phyloP scores from a whole-genome alignment of 2,329 filamentous ascomycete species.

The Trichoderma gracile region DNA sequence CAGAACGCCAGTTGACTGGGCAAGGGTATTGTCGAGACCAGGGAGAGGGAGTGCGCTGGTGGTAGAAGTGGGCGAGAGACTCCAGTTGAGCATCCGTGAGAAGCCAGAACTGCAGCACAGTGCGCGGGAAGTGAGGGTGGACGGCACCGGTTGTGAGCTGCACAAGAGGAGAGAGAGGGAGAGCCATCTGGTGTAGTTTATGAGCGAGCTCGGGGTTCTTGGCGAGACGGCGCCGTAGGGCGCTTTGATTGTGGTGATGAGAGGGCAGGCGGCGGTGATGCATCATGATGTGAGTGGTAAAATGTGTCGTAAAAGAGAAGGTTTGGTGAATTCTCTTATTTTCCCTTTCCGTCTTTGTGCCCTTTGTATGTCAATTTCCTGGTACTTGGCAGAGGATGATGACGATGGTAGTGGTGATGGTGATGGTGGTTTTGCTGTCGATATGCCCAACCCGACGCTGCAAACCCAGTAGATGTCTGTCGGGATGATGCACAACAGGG shows the following conservation, averaged over 20 bases:
- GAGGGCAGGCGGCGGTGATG: conserved; percentile 38
- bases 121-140: conserved; percentile 65
- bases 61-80: conserved; percentile 69
- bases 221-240: conserved; percentile 39
- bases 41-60: conserved; percentile 62
- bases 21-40: conserved; percentile 65
- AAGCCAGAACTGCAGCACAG: conserved; percentile 71
- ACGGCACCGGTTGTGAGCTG: conserved; percentile 61
- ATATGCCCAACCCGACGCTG: neutral
- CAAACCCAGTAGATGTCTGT: conserved; percentile 3
- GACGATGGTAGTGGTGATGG: neutral
- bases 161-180: conserved; percentile 66
- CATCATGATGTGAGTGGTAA: conserved; percentile 35
- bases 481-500: neutral
- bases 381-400: neutral
- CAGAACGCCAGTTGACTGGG: conserved; percentile 62
- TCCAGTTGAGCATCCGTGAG: conserved; percentile 72
- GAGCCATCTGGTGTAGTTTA: conserved; percentile 66
- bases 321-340: neutral
- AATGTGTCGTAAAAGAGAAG: neutral
- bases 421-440: neutral
- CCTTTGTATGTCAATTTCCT: neutral
- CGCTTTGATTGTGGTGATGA: conserved; percentile 36
- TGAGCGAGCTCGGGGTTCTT: conserved; percentile 54
- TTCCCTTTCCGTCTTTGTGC: neutral